Conservation (phyloP, 257 asterid species). For the Eucommia ulmoides region DNA sequence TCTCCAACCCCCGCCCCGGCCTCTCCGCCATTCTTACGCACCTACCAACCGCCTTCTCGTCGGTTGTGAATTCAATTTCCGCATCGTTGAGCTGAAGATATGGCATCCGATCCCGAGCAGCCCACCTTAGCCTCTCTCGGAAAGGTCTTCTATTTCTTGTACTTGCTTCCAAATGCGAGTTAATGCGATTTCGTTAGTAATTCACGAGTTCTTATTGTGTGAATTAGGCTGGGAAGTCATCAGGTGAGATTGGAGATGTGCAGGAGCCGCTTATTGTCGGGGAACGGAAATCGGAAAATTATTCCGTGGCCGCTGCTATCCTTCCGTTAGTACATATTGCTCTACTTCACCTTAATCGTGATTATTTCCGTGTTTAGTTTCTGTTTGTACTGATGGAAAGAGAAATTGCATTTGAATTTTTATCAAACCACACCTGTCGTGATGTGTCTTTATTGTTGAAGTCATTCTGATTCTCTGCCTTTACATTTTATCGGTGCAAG, state of each 20-base stretch:
- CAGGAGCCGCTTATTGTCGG: conserved; percentile 44
- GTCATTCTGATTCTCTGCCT: background rate
- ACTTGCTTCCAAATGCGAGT: background rate
- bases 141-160: conserved; percentile 18
- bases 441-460: background rate
- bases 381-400: background rate
- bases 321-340: conserved; percentile 52
- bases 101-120: conserved; percentile 31
- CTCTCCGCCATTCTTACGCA: too few relatives aligned
- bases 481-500: background rate
- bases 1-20: too few relatives aligned
- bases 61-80: too few relatives aligned
- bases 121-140: conserved; percentile 12
- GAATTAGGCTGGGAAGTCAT: conserved; percentile 29
- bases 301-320: conserved; percentile 46
- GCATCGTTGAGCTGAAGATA: too few relatives aligned
- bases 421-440: background rate
- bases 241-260: conserved; percentile 26
- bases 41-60: too few relatives aligned
- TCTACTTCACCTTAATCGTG: background rate
- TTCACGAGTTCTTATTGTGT: too few relatives aligned
- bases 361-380: background rate
- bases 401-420: background rate
- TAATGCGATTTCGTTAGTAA: conserved; percentile 8
- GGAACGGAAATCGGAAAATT: conserved; percentile 30